Evolutionary conservation across 768 basidiomycete genomes (phyloP).

Genomic region (Pleurotus platypus): DNA sequence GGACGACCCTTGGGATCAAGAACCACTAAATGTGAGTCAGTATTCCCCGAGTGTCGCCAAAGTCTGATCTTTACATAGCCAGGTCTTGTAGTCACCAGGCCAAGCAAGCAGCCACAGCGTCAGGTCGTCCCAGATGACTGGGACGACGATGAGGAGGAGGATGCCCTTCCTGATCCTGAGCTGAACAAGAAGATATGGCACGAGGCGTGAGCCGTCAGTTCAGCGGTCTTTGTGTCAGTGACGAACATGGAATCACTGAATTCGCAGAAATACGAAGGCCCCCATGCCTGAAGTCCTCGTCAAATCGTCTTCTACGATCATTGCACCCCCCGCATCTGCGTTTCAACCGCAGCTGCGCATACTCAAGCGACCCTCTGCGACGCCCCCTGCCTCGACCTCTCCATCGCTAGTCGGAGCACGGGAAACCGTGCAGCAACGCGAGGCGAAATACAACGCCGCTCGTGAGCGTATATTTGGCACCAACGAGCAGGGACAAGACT

Average conservation of each 20-base stretch:
- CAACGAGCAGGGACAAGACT: neutral
- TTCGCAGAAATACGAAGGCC: conserved; percentile 48
- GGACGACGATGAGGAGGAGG: conserved; percentile 52
- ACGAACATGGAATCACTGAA: neutral
- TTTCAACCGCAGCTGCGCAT: conserved; percentile 67
- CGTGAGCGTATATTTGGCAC: conserved; percentile 68
- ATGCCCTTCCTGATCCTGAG: conserved; percentile 12
- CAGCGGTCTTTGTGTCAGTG: neutral
- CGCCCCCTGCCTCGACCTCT: conserved; percentile 22
- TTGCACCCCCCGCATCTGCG: conserved; percentile 51
- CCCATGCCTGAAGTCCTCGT: conserved; percentile 70
- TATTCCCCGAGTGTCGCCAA: too few relatives aligned
- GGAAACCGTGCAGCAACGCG: conserved; percentile 52
- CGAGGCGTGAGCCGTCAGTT: conserved; percentile 52
- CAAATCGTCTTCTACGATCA: conserved; percentile 28
- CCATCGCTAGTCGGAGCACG: conserved; percentile 16
- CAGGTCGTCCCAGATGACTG: conserved; percentile 44
- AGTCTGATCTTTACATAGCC: too few relatives aligned
- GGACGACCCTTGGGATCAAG: conserved; percentile 1
- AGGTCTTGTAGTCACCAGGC: too few relatives aligned
- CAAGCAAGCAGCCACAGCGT: neutral
- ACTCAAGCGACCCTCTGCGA: conserved; percentile 60
- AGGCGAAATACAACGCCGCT: conserved; percentile 71
- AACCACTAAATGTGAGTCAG: neutral
- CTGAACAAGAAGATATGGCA: conserved; percentile 55